Percentiles rank a stretch among this genome's conserved stretches.
Evolutionary conservation across 345 rosid genomes (phyloP).

Genomic region (Eucalyptus pumila): DNA sequence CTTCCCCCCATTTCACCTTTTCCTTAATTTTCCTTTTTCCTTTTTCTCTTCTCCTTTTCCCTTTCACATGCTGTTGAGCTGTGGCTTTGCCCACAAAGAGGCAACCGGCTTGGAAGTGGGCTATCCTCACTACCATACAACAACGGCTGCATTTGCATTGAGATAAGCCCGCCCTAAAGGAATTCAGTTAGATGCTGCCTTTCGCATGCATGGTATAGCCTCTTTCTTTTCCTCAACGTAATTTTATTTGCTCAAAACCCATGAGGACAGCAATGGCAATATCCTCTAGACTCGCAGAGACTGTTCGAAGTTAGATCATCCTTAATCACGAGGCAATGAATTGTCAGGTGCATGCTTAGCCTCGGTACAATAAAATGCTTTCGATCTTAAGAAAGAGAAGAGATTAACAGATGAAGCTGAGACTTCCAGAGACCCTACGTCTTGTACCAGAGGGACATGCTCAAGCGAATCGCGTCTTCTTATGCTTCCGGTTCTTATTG

Average conservation of each 20-base stretch:
- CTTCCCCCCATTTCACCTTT: neutral
- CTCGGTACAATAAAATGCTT: neutral
- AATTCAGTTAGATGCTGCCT: neutral
- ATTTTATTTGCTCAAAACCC: neutral
- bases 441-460: neutral
- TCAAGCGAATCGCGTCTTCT: neutral
- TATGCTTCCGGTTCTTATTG: neutral
- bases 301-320: neutral
- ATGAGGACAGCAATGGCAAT: neutral
- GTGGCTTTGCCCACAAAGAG: neutral
- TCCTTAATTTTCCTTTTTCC: neutral
- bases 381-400: neutral
- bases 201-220: neutral
- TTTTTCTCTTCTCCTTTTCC: neutral
- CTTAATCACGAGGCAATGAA: neutral
- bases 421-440: neutral
- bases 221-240: neutral
- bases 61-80: neutral
- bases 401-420: neutral
- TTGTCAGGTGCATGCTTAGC: neutral
- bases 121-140: neutral
- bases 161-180: neutral
- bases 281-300: neutral
- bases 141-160: neutral
- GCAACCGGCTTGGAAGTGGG: neutral